These are phyloP conservation scores for Sideroxylon spinosum DNA, from an alignment of 179 eudicot genomes.

Conservation along the genomic window DNA sequence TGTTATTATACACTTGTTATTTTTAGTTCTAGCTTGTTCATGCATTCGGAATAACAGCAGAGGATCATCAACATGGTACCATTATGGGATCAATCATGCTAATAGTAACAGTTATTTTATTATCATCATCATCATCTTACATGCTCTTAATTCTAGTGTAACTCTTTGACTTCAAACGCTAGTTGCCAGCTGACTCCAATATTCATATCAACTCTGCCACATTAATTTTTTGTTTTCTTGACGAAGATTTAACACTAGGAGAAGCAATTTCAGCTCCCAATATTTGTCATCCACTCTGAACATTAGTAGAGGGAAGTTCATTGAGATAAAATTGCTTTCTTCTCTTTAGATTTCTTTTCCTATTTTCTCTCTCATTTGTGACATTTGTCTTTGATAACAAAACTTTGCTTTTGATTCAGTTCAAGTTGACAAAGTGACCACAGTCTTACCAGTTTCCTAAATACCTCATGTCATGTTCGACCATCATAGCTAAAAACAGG, in stretches of 20 bases:
- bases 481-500: background rate
- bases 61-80: background rate
- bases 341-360: background rate
- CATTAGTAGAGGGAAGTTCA: background rate
- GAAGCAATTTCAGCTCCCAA: background rate
- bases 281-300: background rate
- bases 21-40: background rate
- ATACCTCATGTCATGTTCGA: background rate
- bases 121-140: background rate
- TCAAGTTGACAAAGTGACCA: conserved; percentile 1
- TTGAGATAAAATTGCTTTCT: background rate
- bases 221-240: background rate
- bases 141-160: no score
- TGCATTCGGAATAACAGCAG: background rate
- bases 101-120: background rate
- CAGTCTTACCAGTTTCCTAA: background rate
- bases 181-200: no score
- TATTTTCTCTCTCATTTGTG: background rate
- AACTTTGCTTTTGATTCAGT: background rate
- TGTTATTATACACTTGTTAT: background rate
- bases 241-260: background rate
- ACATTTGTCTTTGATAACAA: background rate
- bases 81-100: background rate
- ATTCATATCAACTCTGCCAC: no score
- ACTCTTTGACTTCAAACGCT: no score